Evolutionary conservation across 768 basidiomycete genomes (phyloP).

Genomic region (Psilocybe azurescens): DNA sequence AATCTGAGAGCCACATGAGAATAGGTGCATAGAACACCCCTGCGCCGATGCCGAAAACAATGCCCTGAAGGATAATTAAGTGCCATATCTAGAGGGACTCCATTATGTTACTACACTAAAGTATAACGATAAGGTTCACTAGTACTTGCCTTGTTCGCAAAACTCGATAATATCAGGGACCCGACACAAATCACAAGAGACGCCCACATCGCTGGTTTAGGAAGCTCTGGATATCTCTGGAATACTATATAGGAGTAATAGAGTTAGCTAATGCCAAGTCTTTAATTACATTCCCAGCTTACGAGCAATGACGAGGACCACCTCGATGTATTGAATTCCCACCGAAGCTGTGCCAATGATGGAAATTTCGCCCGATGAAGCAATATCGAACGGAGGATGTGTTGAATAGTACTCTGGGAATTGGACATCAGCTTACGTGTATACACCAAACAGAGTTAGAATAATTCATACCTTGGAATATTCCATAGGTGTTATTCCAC

Average conservation of each 20-base stretch:
- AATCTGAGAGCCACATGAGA: slow-evolving; percentile 19
- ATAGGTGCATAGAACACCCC: slow-evolving; percentile 16
- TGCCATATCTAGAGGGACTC: slow-evolving; percentile 8
- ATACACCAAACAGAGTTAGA: background rate
- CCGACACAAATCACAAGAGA: slow-evolving; percentile 8
- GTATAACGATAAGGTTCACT: background rate
- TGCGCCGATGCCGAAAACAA: slow-evolving; percentile 15
- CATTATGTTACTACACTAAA: background rate
- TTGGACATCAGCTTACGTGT: too few species aligned
- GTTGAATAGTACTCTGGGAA: slow-evolving; percentile 8
- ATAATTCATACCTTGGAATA: slow-evolving; percentile 7
- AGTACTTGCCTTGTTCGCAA: slow-evolving; percentile 11
- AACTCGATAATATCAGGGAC: slow-evolving; percentile 14
- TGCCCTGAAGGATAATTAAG: slow-evolving; percentile 15
- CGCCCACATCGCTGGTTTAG: slow-evolving; percentile 16
- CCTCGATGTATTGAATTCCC: slow-evolving; percentile 11
- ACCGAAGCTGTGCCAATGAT: slow-evolving; percentile 6
- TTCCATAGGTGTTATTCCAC: slow-evolving; percentile 14
- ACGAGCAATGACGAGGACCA: slow-evolving; percentile 5
- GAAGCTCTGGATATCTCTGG: slow-evolving; percentile 17
- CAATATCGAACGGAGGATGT: slow-evolving; percentile 5
- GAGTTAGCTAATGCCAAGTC: background rate
- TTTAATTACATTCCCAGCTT: background rate
- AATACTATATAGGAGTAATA: slow-evolving; percentile 4
- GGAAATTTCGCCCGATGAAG: slow-evolving; percentile 3